Conservation (phyloP, 495 filamentous ascomycete species). For the Neurospora hispaniola region DNA sequence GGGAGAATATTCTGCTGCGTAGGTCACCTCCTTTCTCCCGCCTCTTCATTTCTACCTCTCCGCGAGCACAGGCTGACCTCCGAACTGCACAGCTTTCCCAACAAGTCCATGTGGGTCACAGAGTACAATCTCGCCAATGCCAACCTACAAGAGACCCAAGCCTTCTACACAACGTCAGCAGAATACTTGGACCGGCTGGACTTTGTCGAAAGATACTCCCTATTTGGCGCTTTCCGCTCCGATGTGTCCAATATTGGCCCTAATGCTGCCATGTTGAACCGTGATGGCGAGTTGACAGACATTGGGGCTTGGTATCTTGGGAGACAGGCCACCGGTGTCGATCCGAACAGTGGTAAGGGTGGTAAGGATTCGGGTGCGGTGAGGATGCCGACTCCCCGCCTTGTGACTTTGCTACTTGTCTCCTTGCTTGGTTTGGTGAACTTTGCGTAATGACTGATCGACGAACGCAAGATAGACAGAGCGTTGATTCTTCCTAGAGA, state of each 20-base stretch:
- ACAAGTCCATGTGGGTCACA: slow-evolving; percentile 60
- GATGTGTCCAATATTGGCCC: slow-evolving; percentile 57
- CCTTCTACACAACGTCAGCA: slow-evolving; percentile 52
- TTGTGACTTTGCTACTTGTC: not conserved
- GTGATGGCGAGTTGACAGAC: slow-evolving; percentile 52
- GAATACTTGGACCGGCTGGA: slow-evolving; percentile 54
- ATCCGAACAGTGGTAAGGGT: slow-evolving; percentile 14
- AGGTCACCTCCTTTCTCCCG: slow-evolving; percentile 6
- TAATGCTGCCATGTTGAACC: slow-evolving; percentile 54
- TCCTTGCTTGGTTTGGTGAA: not conserved
- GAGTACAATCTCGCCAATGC: slow-evolving; percentile 50
- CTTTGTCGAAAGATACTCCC: slow-evolving; percentile 53
- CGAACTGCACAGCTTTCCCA: slow-evolving; percentile 35
- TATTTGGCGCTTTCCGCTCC: slow-evolving; percentile 63
- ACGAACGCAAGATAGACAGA: not conserved
- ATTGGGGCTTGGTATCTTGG: slow-evolving; percentile 70
- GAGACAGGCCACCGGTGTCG: slow-evolving; percentile 36
- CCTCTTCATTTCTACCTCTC: not conserved
- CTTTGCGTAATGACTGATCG: not conserved
- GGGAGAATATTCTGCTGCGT: slow-evolving; percentile 46
- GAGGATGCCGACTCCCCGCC: not conserved
- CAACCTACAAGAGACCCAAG: slow-evolving; percentile 43
- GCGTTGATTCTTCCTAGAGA: not conserved
- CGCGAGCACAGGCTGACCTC: not conserved
- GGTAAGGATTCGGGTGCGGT: not conserved